phyloP scores from a whole-genome alignment of 2,329 filamentous ascomycete species.

The Lasiodiplodia citricola region DNA sequence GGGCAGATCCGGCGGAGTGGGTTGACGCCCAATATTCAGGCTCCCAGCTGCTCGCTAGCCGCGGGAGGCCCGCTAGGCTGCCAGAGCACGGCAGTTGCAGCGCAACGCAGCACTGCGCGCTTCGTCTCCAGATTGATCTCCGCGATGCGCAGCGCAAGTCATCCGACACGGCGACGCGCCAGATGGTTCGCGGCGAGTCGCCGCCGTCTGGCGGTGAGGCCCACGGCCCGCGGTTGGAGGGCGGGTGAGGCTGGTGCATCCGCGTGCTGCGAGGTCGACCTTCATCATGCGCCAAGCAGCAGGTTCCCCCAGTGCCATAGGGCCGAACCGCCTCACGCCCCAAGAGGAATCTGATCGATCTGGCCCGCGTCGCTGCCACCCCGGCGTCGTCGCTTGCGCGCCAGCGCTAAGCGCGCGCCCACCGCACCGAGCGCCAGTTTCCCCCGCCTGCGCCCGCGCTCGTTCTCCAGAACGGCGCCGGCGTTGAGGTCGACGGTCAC shows the following conservation, averaged over 20 bases:
- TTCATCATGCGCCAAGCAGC: background rate
- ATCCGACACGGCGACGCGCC: background rate
- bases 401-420: no score
- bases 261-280: conserved; percentile 8
- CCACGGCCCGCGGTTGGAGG: background rate
- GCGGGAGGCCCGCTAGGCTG: conserved; percentile 16
- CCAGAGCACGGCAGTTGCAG: background rate
- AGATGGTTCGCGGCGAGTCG: background rate
- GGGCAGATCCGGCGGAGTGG: background rate
- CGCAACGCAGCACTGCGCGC: background rate
- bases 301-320: background rate
- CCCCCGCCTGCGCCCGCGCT: no score
- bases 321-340: conserved; percentile 22
- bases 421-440: no score
- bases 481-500: no score
- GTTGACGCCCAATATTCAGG: conserved; percentile 17
- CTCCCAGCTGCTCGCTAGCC: background rate
- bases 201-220: conserved; percentile 14
- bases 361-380: background rate
- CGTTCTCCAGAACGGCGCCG: no score
- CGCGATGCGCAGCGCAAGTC: conserved; percentile 13
- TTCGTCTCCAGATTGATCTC: conserved; percentile 10
- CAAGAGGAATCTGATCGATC: background rate
- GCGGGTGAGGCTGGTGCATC: background rate
- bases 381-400: no score